phyloP scores from a whole-genome alignment of 805 yeast species.

The Osmozyma mogii region DNA sequence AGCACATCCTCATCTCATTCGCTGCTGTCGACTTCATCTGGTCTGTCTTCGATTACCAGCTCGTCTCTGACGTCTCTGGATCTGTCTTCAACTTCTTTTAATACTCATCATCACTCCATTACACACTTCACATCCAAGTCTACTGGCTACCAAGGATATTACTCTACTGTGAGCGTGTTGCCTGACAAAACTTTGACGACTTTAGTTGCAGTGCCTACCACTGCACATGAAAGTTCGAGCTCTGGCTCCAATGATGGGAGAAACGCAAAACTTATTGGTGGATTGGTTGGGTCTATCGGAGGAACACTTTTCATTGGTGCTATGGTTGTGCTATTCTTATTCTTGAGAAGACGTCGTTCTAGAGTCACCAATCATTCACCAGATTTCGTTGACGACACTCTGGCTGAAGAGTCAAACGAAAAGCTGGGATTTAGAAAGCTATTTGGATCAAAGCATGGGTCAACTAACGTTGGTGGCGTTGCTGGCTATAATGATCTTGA shows the following conservation, averaged over 20 bases:
- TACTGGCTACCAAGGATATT: conserved; percentile 1
- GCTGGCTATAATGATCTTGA: conserved; percentile 2
- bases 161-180: conserved; percentile 14
- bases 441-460: conserved; percentile 18
- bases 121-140: neutral
- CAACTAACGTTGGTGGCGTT: conserved; percentile 10
- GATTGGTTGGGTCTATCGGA: conserved; percentile 40
- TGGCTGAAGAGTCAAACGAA: conserved; percentile 14
- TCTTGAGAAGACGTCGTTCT: conserved; percentile 24
- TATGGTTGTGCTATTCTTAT: conserved; percentile 27
- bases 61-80: conserved; percentile 5
- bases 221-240: conserved; percentile 12
- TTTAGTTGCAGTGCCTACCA: conserved; percentile 30
- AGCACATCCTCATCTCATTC: neutral
- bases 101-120: conserved; percentile 2
- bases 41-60: conserved; percentile 3
- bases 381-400: conserved; percentile 31
- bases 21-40: conserved; percentile 1
- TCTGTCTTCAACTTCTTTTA: conserved; percentile 2
- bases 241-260: conserved; percentile 10
- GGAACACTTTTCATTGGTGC: conserved; percentile 35
- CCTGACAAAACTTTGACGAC: conserved; percentile 35
- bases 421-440: conserved; percentile 21
- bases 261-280: conserved; percentile 34
- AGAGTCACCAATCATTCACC: conserved; percentile 34